Evolutionary conservation across 1,139 yeast genomes (phyloP), one percentile per base, ranked within the genome.

Genomic region (Nadsonia commutata): DNA sequence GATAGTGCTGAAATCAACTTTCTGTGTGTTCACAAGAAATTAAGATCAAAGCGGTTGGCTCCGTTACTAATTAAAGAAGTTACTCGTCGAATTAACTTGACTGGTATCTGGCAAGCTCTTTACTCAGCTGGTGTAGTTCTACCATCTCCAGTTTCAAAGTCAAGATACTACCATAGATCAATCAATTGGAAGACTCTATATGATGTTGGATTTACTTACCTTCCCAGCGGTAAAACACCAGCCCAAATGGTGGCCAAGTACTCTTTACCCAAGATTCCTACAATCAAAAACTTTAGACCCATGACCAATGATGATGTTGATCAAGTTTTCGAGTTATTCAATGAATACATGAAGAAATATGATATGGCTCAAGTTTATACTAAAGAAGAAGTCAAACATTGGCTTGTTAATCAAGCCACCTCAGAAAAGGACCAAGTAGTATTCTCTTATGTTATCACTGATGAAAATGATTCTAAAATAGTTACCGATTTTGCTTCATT

Each of bases 41-140:
- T 90, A 52, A 72, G 99, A 56, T 73, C 90, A n/a, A 90, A 90
- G 62, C 75, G 99, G 55, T 70, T 90, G 57, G 88, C 98, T 0
- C 99, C 99, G 0, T 82, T 90, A 16, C 68, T 90, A 57, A 90
- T 90, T 60, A 82, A 83, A 56, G 99, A 90, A 63, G 82, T 90
- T 51, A 90, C 98, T 3, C 75, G 99, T 58, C 73, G 97, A 53
- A 94, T 90, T 51, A 90, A 93, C 62, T 71, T 74, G 50, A 71
- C 71, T 40, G 74, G 83, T 46, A 81, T 88, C 48, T 90, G 97
- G 96, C 97, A 90, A 60, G 98, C 98, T 0, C 70, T 93, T 48
- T 86, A 85, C 62, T 88, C 99, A 11, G 95, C 93, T 0, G 98
- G 98, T 5, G 75, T 79, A 5, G 78, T 85, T 4, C 70, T 90